A percentile compares a stretch with the other conserved stretches of the same genome.
Evolutionary conservation across 2,329 filamentous ascomycete species (phyloP).

Genomic region (Thielaviopsis cerberus): DNA sequence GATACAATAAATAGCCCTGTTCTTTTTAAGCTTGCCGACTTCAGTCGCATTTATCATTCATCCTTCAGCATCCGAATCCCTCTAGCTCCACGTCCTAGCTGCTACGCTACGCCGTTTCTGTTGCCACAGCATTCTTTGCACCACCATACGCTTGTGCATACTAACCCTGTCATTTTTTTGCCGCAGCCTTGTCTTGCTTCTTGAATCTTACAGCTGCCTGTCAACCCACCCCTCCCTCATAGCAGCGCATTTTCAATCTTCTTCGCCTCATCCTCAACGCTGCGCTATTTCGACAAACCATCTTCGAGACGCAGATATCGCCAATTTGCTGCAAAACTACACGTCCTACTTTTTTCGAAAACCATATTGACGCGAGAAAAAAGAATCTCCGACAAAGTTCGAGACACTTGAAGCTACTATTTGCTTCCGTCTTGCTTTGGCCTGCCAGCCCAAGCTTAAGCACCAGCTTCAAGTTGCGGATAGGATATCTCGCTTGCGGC

Average conservation of each 20-base stretch:
- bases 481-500: constrained; percentile 25
- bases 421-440: background rate
- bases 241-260: background rate
- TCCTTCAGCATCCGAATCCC: background rate
- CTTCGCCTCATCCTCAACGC: background rate
- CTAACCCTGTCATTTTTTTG: constrained; percentile 12
- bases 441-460: background rate
- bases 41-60: background rate
- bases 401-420: background rate
- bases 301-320: background rate
- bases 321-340: background rate
- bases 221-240: background rate
- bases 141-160: background rate
- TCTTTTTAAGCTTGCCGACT: background rate
- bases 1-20: background rate
- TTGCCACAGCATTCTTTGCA: background rate
- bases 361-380: background rate
- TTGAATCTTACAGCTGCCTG: background rate
- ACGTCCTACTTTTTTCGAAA: background rate
- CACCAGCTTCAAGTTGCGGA: background rate
- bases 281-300: background rate
- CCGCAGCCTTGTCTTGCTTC: constrained; percentile 11
- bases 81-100: background rate
- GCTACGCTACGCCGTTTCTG: background rate
- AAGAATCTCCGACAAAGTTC: background rate